Evolutionary conservation across 768 basidiomycete species (phyloP), one percentile per base, ranked within the genome.

Genomic region (Tricholoma hemisulphureum): DNA sequence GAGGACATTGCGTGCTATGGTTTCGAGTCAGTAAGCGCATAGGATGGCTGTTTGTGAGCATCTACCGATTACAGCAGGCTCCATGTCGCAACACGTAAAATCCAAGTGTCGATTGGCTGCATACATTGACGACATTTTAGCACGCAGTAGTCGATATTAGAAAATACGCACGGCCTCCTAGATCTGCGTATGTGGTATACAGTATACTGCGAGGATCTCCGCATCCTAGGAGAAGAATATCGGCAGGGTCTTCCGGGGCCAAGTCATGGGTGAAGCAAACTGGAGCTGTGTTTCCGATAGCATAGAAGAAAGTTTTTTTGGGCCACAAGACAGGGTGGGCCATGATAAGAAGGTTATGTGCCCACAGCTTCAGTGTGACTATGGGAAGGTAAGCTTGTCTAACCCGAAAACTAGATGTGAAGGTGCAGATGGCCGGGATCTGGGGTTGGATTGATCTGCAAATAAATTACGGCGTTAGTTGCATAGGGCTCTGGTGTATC

Each of bases 231-330:
- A 78, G 69, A 1, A 83, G 61, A 26, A 82, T 64, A 26, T 71
- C 58, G 9, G 77, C 80, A 39, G 69, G 57, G 51, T 75, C 67
- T 56, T 78, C 79, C 2, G 73, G 74, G 51, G 77, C 65, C 8
- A 82, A 63, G 58, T 75, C 70, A 34, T 73, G 66, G 4, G 77
- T 79, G 3, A 83, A 64, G 46, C 64, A 74, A 1, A 80, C 68
- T 4, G 82, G 75, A 14, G 79, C 64, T 2, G 82, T 80, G 58
- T 83, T 83, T 24, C 82, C 82, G 32, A 81, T 65, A 5, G 81
- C 71, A 65, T 82, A 83, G 67, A 80, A 80, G 57, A 73, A 80
- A 10, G 66, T 66, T 56, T 67, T 71, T 16, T 61, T 65, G 3
- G 74, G 77, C 76, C 71, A 77, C 41, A 63, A 59, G 8, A 75